phyloP scores from a whole-genome alignment of 139 green algal species.

The Bryopsis sp. region DNA sequence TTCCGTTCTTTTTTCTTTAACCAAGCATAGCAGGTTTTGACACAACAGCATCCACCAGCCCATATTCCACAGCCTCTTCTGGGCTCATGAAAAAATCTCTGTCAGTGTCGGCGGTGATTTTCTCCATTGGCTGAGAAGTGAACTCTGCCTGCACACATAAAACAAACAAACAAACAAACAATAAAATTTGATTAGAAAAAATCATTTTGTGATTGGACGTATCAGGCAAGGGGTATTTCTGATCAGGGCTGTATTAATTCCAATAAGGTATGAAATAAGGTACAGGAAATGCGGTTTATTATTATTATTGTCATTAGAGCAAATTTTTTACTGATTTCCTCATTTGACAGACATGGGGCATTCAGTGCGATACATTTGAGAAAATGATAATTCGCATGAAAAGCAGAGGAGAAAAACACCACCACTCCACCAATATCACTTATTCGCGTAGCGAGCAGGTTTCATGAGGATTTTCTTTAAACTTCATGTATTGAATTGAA shows the following conservation, averaged over 20 bases:
- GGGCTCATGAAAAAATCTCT: slow-evolving; percentile 98
- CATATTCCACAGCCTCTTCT: slow-evolving; percentile 96
- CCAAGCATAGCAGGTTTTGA: slow-evolving; percentile 48
- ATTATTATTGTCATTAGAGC: too few species aligned
- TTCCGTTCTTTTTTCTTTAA: too few species aligned
- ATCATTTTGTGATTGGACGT: background rate
- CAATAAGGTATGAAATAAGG: background rate
- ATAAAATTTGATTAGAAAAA: background rate
- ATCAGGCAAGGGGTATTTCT: background rate
- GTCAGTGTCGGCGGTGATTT: slow-evolving; percentile 93
- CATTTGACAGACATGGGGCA: too few species aligned
- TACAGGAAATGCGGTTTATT: background rate
- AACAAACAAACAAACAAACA: too few species aligned
- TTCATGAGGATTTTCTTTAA: too few species aligned
- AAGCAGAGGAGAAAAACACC: background rate
- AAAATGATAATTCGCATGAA: too few species aligned
- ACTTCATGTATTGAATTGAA: too few species aligned
- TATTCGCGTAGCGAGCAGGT: background rate
- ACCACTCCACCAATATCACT: background rate
- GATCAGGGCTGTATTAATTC: background rate
- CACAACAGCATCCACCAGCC: slow-evolving; percentile 84
- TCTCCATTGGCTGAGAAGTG: slow-evolving; percentile 87
- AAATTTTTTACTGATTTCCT: too few species aligned
- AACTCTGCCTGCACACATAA: slow-evolving; percentile 68
- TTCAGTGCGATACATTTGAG: too few species aligned